phyloP scores from a whole-genome alignment of 352 stramenopile genomes.

The Phytophthora nicotianae region DNA sequence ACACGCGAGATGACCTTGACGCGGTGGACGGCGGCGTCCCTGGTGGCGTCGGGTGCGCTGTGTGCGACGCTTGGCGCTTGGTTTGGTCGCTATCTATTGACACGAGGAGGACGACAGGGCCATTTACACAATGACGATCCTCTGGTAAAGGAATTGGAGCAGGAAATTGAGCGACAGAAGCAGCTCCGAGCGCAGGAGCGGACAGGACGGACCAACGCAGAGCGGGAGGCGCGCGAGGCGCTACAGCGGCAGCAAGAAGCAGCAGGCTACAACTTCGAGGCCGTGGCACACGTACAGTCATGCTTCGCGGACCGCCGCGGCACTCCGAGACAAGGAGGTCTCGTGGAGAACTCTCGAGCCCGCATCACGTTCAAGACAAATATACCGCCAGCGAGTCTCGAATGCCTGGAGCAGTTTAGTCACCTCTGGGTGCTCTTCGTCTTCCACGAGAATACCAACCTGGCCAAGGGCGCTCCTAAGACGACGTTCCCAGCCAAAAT shows the following conservation, averaged over 20 bases:
- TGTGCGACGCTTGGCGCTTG: constrained; percentile 31
- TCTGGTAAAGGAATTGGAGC: constrained; percentile 52
- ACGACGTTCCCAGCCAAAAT: constrained; percentile 85
- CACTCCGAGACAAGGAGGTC: constrained; percentile 78
- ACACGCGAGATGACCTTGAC: constrained; percentile 31
- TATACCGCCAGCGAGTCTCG: constrained; percentile 75
- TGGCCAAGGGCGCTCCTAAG: constrained; percentile 55
- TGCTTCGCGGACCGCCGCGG: constrained; percentile 89
- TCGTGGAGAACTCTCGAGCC: constrained; percentile 68
- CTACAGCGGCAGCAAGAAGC: constrained; percentile 68
- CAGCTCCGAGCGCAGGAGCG: constrained; percentile 76
- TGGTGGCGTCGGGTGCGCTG: constrained; percentile 31
- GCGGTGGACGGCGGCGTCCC: constrained; percentile 28
- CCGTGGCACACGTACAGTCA: constrained; percentile 75
- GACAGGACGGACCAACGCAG: constrained; percentile 70
- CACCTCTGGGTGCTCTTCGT: constrained; percentile 92
- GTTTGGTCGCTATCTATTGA: constrained; percentile 28
- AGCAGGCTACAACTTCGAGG: constrained; percentile 72
- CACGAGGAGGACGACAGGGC: constrained; percentile 2
- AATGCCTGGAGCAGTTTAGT: constrained; percentile 87
- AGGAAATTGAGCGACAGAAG: constrained; percentile 74
- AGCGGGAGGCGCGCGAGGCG: constrained; percentile 66
- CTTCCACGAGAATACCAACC: constrained; percentile 92
- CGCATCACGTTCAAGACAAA: constrained; percentile 79
- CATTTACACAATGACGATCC: constrained; percentile 32